These are phyloP conservation scores for Trichosanthes truncata DNA, from an alignment of 306 rosid genomes.

Conservation along the genomic window DNA sequence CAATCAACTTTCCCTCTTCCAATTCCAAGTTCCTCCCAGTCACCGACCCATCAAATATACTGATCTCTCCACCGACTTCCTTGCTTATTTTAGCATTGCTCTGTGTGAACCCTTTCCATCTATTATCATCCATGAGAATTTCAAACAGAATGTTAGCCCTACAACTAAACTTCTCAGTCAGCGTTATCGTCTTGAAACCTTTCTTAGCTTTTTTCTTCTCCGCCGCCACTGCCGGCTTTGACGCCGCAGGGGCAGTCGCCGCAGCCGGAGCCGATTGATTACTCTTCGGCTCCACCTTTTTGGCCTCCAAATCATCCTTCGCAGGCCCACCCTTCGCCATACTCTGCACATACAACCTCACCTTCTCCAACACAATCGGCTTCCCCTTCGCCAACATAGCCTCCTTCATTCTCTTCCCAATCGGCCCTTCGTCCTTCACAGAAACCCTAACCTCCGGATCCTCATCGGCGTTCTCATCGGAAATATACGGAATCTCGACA, in stretches of 20 bases:
- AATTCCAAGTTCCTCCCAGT: conserved; percentile 71
- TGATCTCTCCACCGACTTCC: conserved; percentile 81
- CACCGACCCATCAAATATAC: conserved; percentile 83
- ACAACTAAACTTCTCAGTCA: conserved; percentile 91
- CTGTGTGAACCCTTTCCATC: conserved; percentile 94
- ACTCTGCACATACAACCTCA: conserved; percentile 54
- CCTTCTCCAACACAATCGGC: conserved; percentile 65
- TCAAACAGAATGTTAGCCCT: conserved; percentile 66
- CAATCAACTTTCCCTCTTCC: conserved; percentile 69
- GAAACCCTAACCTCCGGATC: conserved; percentile 75
- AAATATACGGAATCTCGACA: conserved; percentile 76
- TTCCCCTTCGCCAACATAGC: conserved; percentile 69
- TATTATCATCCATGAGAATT: conserved; percentile 92
- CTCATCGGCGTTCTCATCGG: conserved; percentile 94
- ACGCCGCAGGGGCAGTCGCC: neutral
- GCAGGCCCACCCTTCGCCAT: conserved; percentile 95
- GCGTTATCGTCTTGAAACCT: conserved; percentile 51
- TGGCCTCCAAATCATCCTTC: conserved; percentile 61
- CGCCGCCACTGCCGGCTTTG: conserved; percentile 13
- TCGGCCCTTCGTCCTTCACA: conserved; percentile 70
- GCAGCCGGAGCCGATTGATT: neutral
- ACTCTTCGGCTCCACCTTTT: conserved; percentile 38
- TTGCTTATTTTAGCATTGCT: conserved; percentile 86
- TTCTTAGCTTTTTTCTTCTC: conserved; percentile 37
- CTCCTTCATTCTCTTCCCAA: conserved; percentile 69